Conservation (phyloP, 2,329 filamentous ascomycete genomes). For the Clarireedia sp. region DNA sequence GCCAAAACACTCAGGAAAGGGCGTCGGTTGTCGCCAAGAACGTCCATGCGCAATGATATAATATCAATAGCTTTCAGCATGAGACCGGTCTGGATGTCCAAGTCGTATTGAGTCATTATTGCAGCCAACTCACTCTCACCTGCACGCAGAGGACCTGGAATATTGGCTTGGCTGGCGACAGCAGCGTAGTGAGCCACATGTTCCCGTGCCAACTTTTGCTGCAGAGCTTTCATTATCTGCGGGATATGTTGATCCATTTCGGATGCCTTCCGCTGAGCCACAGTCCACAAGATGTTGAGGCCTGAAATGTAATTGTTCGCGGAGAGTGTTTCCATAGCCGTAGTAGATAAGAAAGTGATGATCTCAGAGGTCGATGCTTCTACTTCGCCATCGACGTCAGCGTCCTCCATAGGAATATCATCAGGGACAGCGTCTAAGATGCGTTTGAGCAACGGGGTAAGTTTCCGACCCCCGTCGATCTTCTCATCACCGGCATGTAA, state of each 20-base stretch:
- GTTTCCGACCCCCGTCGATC: conserved; percentile 58
- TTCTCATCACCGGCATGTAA: conserved; percentile 67
- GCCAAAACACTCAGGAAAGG: conserved; percentile 94
- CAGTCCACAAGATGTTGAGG: conserved; percentile 87
- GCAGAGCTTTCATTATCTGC: conserved; percentile 86
- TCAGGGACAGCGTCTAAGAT: conserved; percentile 86
- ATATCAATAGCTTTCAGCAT: conserved; percentile 96
- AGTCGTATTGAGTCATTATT: conserved; percentile 65
- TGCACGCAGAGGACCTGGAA: conserved; percentile 29
- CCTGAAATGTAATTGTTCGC: conserved; percentile 76
- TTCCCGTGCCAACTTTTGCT: conserved; percentile 84
- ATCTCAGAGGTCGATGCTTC: conserved; percentile 82
- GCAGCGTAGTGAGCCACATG: conserved; percentile 73
- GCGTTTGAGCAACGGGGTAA: conserved; percentile 70
- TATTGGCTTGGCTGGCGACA: conserved; percentile 41
- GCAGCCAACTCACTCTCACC: conserved; percentile 43
- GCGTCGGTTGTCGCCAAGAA: conserved; percentile 79
- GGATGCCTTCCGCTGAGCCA: conserved; percentile 75
- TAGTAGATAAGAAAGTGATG: conserved; percentile 72
- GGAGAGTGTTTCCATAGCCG: conserved; percentile 80
- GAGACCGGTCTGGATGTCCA: conserved; percentile 80
- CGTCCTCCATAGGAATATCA: conserved; percentile 63
- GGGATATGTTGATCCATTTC: conserved; percentile 86
- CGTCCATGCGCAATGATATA: conserved; percentile 84
- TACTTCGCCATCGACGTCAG: conserved; percentile 75